Percentiles rank a stretch among this genome's conserved stretches.
Evolutionary conservation across 345 rosid species (phyloP).

Genomic region (Turritis glabra): DNA sequence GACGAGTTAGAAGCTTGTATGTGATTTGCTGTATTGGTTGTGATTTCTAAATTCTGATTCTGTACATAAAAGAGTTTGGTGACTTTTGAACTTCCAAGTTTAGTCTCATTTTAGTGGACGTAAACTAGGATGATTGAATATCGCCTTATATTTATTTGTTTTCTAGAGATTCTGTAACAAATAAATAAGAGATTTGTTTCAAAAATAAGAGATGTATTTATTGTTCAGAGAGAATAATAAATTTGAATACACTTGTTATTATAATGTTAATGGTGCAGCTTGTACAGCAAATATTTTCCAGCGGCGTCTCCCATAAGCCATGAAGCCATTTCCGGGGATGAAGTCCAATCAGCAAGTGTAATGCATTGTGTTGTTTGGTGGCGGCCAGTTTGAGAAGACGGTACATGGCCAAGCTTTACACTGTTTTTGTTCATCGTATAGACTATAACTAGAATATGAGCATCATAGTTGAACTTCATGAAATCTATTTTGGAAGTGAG

Average conservation of each 20-base stretch:
- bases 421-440: slow-evolving; percentile 74
- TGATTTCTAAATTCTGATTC: background rate
- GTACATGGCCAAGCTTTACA: slow-evolving; percentile 68
- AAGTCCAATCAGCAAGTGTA: slow-evolving; percentile 77
- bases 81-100: slow-evolving; percentile 8
- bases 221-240: background rate
- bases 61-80: slow-evolving; percentile 18
- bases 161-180: background rate
- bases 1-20: slow-evolving; percentile 39
- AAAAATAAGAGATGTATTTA: background rate
- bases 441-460: slow-evolving; percentile 78
- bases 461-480: slow-evolving; percentile 77
- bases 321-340: slow-evolving; percentile 85
- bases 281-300: slow-evolving; percentile 65
- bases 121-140: background rate
- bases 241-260: background rate
- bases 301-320: slow-evolving; percentile 80
- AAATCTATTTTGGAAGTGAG: slow-evolving; percentile 73
- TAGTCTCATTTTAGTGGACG: slow-evolving; percentile 8
- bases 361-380: slow-evolving; percentile 48
- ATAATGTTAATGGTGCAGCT: background rate
- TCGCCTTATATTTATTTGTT: slow-evolving; percentile 7
- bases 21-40: slow-evolving; percentile 15
- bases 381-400: slow-evolving; percentile 77
- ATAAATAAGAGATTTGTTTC: background rate